Percentiles rank a stretch among this genome's conserved stretches.
phyloP scores from a whole-genome alignment of 2,329 filamentous ascomycete genomes.

The Fusarium papillatum region DNA sequence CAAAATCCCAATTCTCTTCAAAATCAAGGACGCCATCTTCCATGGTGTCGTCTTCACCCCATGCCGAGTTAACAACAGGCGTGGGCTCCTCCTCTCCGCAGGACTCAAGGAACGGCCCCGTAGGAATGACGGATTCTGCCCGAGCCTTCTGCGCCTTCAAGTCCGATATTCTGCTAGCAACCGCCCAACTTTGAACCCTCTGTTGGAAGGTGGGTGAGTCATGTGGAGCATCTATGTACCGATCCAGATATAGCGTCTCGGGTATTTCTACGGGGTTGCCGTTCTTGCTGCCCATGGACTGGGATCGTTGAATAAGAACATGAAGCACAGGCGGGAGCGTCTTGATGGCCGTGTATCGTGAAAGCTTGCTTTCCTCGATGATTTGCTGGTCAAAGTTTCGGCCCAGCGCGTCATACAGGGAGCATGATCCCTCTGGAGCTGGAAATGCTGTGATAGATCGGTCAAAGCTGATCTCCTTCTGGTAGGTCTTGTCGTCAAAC shows the following conservation, averaged over 20 bases:
- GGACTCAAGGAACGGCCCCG: conserved; percentile 46
- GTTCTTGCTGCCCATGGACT: conserved; percentile 81
- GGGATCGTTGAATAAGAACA: conserved; percentile 88
- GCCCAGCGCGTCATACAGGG: conserved; percentile 88
- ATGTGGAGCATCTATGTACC: conserved; percentile 81
- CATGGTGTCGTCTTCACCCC: conserved; percentile 5
- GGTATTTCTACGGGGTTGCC: conserved; percentile 84
- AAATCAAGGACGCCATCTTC: conserved; percentile 1
- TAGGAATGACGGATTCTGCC: conserved; percentile 41
- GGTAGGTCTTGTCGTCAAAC: conserved; percentile 56
- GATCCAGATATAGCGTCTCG: conserved; percentile 86
- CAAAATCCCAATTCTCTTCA: conserved; percentile 54
- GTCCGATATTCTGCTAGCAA: conserved; percentile 73
- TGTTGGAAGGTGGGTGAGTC: conserved; percentile 72
- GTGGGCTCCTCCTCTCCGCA: conserved; percentile 18
- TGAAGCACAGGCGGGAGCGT: conserved; percentile 88
- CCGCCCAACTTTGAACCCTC: conserved; percentile 80
- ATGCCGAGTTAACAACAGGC: background rate
- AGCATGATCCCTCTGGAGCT: conserved; percentile 62
- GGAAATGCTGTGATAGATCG: conserved; percentile 73
- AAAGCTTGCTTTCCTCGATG: conserved; percentile 74
- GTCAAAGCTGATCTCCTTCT: conserved; percentile 68
- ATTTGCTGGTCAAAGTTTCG: conserved; percentile 86
- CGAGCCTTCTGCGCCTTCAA: conserved; percentile 59
- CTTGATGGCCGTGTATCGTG: conserved; percentile 78